Evolutionary conservation across 2,329 filamentous ascomycete species (phyloP).

Genomic region (Sarocladium kiliense): DNA sequence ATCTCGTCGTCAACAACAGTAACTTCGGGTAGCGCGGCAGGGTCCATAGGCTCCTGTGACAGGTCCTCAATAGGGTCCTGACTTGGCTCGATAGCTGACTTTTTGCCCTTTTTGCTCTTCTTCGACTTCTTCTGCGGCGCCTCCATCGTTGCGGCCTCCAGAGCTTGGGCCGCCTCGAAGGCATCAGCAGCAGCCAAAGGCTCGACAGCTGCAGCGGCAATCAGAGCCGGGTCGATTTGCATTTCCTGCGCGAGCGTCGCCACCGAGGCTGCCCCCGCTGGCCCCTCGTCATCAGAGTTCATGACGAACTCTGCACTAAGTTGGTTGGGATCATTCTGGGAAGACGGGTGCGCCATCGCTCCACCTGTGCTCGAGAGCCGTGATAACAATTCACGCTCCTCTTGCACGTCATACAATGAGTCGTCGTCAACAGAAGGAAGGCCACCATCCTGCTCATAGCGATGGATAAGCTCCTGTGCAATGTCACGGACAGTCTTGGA

Average conservation of each 20-base stretch:
- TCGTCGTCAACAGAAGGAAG: constrained; percentile 27
- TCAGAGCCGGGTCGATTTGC: constrained; percentile 26
- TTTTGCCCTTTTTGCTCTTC: background rate
- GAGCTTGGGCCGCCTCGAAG: background rate
- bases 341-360: background rate
- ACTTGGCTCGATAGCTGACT: background rate
- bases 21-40: background rate
- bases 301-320: constrained; percentile 23
- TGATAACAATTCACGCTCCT: constrained; percentile 23
- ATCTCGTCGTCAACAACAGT: constrained; percentile 4
- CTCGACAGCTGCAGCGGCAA: constrained; percentile 10
- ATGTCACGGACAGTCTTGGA: constrained; percentile 27
- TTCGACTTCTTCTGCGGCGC: background rate
- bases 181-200: constrained; percentile 12
- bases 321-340: background rate
- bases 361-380: background rate
- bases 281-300: constrained; percentile 22
- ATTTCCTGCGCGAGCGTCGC: constrained; percentile 21
- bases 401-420: constrained; percentile 22
- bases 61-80: constrained; percentile 7
- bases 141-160: background rate
- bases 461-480: constrained; percentile 28
- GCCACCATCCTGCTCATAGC: constrained; percentile 26
- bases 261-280: constrained; percentile 10
- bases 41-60: background rate